Evolutionary conservation across 2,329 filamentous ascomycete genomes (phyloP).

Genomic region (Sporothrix curviconia): DNA sequence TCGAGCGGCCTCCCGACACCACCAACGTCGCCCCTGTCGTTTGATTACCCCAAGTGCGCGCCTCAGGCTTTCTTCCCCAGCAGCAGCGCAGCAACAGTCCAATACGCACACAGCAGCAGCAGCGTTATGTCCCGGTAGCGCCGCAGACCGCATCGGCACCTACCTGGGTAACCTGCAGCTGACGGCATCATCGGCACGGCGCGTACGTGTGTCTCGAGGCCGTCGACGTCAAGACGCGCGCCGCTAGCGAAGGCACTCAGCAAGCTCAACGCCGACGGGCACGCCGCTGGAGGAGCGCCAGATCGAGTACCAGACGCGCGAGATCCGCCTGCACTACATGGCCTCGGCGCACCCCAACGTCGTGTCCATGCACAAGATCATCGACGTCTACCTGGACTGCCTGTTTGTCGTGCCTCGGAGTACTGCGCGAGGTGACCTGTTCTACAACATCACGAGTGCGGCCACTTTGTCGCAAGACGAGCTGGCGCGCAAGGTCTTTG

Average conservation of each 20-base stretch:
- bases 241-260: slow-evolving; percentile 95
- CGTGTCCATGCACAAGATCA: slow-evolving; percentile 86
- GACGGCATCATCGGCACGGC: slow-evolving; percentile 81
- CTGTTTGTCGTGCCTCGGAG: slow-evolving; percentile 94
- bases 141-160: slow-evolving; percentile 80
- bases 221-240: slow-evolving; percentile 71
- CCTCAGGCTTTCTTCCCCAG: slow-evolving; percentile 29
- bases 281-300: slow-evolving; percentile 74
- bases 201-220: slow-evolving; percentile 91
- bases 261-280: slow-evolving; percentile 71
- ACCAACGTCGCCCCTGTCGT: slow-evolving; percentile 49
- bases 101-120: slow-evolving; percentile 27
- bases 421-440: slow-evolving; percentile 92
- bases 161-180: slow-evolving; percentile 78
- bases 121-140: slow-evolving; percentile 47
- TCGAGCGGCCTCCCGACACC: slow-evolving; percentile 51
- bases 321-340: slow-evolving; percentile 85
- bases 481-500: slow-evolving; percentile 78
- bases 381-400: slow-evolving; percentile 86
- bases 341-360: slow-evolving; percentile 89
- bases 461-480: slow-evolving; percentile 88
- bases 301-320: slow-evolving; percentile 81
- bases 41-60: slow-evolving; percentile 41
- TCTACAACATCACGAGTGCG: slow-evolving; percentile 96
- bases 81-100: slow-evolving; percentile 30